These are phyloP conservation scores for Dipodascopsis tothii DNA, from an alignment of 805 yeast species.

Conservation along the genomic window DNA sequence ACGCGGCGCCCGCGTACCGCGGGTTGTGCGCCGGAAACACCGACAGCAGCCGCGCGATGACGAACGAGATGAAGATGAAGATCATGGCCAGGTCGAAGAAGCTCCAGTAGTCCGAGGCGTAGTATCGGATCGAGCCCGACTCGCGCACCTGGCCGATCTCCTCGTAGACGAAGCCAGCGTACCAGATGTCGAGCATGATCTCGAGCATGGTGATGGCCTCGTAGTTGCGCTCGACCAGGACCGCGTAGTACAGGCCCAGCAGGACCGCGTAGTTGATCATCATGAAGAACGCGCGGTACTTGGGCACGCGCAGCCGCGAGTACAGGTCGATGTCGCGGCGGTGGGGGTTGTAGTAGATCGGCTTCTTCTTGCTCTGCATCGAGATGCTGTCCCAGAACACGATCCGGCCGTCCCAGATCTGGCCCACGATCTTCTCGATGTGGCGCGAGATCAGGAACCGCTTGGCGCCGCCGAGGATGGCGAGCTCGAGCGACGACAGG, in stretches of 20 bases:
- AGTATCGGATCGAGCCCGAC: conserved; percentile 27
- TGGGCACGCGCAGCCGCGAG: conserved; percentile 31
- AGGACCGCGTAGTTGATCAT: conserved; percentile 28
- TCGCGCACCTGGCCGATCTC: conserved; percentile 54
- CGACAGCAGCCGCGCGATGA: conserved; percentile 20
- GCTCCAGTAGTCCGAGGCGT: conserved; percentile 29
- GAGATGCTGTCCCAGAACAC: conserved; percentile 32
- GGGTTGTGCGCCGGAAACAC: conserved; percentile 11
- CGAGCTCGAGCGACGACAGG: conserved; percentile 26
- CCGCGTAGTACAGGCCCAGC: conserved; percentile 27
- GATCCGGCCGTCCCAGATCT: conserved; percentile 31
- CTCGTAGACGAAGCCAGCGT: conserved; percentile 82
- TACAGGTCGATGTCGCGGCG: conserved; percentile 22
- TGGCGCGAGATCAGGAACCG: conserved; percentile 28
- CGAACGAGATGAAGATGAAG: conserved; percentile 21
- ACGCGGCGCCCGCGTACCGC: conserved; percentile 23
- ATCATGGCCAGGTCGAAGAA: conserved; percentile 28
- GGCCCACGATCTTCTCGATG: conserved; percentile 26
- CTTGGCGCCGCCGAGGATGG: conserved; percentile 27
- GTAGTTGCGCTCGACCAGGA: conserved; percentile 22
- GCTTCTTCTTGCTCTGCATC: conserved; percentile 24
- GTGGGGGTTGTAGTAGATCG: conserved; percentile 23
- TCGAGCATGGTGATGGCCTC: conserved; percentile 22
- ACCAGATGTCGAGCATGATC: conserved; percentile 68
- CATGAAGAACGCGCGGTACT: conserved; percentile 28